Evolutionary conservation across 495 filamentous ascomycete genomes (phyloP), one percentile per base, ranked within the genome.

Genomic region (Xylaria scruposa): DNA sequence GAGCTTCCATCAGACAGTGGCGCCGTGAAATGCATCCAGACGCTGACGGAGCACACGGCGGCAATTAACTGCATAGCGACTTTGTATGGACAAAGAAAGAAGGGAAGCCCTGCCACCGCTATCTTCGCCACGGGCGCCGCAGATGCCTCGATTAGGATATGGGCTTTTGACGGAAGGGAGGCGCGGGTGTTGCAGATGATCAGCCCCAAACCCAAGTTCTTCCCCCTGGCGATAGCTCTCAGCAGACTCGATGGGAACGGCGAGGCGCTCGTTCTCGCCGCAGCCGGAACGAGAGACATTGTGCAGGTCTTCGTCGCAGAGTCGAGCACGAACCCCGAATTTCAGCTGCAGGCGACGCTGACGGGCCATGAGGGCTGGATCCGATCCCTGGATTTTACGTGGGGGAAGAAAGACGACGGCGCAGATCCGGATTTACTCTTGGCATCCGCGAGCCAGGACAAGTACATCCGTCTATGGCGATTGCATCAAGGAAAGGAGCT

Each of bases 361-460:
- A 85, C 91, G 3, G 96, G 96, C 10, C 96, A 99, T 73, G 97
- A 98, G 83, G 94, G 93, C 62, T 99, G 96, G 96, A 89, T 99
- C 29, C 88, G 94, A 21, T 93, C 93, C 29, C 84, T 98, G 12
- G 89, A 91, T 42, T 96, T 99, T 72, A 88, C 89, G 17, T 78
- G 78, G 73, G 93, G 97, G 75, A 47, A 58, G 70, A 38, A 33
- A 21, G 88, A 80, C 49, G 80, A 80, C 24, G 78, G 81, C 13
- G 59, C 72, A 1, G 80, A 78, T 4, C 87, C 86, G 54, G 94
- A 97, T 80, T 78, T 98, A 19, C 81, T 98, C 60, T 85, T 99
- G 15, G 94, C 97, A 2, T 98, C 95, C 31, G 94, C 95, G 8
- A 97, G 94, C 77, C 96, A 99, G 81, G 96, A 99, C 76, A 98